phyloP scores from a whole-genome alignment of 2,329 filamentous ascomycete species.

The Colletotrichum melonis region DNA sequence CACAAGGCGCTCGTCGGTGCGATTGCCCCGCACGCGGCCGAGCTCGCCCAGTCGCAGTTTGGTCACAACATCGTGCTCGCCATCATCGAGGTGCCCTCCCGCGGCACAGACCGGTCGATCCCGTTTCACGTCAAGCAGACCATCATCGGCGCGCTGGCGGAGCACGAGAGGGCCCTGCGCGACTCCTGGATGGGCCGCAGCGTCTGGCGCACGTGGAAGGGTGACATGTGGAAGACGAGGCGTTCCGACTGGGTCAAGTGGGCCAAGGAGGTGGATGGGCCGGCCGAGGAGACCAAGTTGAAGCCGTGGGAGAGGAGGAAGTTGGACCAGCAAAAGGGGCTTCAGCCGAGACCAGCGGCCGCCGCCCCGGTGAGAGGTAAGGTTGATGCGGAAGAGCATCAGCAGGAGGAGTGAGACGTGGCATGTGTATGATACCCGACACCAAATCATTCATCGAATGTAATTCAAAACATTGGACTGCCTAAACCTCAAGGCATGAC shows the following conservation, averaged over 20 bases:
- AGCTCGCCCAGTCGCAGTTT: conserved; percentile 61
- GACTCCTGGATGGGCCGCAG: conserved; percentile 66
- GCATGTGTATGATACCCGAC: conserved; percentile 35
- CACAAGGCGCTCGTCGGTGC: conserved; percentile 65
- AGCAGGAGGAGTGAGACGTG: conserved; percentile 17
- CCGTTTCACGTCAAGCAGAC: conserved; percentile 70
- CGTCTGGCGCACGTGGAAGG: conserved; percentile 69
- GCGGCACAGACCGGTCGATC: conserved; percentile 58
- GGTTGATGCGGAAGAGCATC: not conserved
- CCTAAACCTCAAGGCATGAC: too few relatives aligned
- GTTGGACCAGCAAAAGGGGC: conserved; percentile 25
- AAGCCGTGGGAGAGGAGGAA: conserved; percentile 36
- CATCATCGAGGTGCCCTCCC: conserved; percentile 62
- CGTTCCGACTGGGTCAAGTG: conserved; percentile 66
- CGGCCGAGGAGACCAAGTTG: conserved; percentile 26
- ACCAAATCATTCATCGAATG: conserved; percentile 2
- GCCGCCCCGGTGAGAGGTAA: not conserved
- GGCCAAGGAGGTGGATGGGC: conserved; percentile 61
- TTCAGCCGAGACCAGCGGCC: conserved; percentile 10
- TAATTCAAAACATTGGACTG: not conserved
- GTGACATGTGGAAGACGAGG: conserved; percentile 66
- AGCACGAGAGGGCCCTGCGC: conserved; percentile 60
- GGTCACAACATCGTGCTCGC: conserved; percentile 64
- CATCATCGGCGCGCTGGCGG: conserved; percentile 61
- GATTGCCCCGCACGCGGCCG: conserved; percentile 56